Base-by-base conservation (phyloP, 1,284 basidiomycete species). In the Ceratobasidium theobromae region DNA sequence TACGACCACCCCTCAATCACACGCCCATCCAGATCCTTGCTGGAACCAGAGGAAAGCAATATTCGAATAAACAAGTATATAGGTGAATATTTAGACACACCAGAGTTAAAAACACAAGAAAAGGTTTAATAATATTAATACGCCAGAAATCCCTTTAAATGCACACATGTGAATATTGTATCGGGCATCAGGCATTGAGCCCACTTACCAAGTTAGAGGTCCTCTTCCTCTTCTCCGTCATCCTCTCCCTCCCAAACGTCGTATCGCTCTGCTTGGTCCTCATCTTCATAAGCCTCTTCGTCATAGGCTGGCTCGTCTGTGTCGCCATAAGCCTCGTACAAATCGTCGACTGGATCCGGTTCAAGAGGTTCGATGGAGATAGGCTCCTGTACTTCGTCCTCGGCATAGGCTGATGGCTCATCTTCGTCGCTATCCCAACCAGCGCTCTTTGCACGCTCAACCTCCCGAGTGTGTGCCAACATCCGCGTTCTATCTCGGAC, bases 381-480 rank as follows among this genome's bases (percentile, higher is more conserved):
- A 5, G 62, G 23, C 12, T 46, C 30, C 25, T 65, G 62, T 21
- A 45, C 18, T 9, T 53, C 28, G 11, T 40, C 33, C 27, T 51
- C 60, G 4, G 35, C 25, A 9, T 38, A 43, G n/a, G 53, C 51
- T 9, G 53, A n/a, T 11, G 23, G 21, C 8, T 53, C 49, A 11
- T 65, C 62, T 18, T 65, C 62, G 33, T 65, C 62, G 41, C 62
- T 65, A 16, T 65, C 62, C 62, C 62, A 65, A 11, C 51, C 62
- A 1, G 51, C 51, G 23, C 62, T 65, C 41, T 53, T 65, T 4
- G 62, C 62, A 11, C 62, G 51, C 23, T 65, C 49, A 5, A 9
- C 14, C 14, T 65, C 62, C 16, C 30, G 23, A 16, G 4, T 53
- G 21, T 35, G 38, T 38, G 52, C 48, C 30, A 53, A 32, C n/a